Percentiles rank a stretch among this genome's conserved stretches.
Evolutionary conservation across 2,329 filamentous ascomycete species (phyloP).

Genomic region (Diplodia scrobiculata): DNA sequence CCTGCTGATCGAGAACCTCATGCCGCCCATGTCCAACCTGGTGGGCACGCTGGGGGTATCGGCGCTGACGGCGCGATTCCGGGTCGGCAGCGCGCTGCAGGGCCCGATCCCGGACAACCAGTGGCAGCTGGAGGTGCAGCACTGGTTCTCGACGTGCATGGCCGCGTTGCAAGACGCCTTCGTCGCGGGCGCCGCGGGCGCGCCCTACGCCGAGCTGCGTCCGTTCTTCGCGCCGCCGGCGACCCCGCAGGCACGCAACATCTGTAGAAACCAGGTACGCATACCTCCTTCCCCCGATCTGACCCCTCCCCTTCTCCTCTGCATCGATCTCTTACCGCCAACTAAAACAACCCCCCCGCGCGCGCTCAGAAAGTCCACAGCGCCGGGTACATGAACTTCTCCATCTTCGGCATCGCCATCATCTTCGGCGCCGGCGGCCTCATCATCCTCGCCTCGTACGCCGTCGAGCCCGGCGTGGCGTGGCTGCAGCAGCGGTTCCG

Average conservation of each 20-base stretch:
- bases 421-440: slow-evolving; percentile 33
- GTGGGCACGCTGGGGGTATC: not conserved
- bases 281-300: not conserved
- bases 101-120: slow-evolving; percentile 24
- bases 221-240: not conserved
- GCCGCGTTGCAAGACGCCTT: slow-evolving; percentile 29
- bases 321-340: too few relatives aligned
- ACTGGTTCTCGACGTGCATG: slow-evolving; percentile 27
- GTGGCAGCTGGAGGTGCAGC: slow-evolving; percentile 32
- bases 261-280: slow-evolving; percentile 29
- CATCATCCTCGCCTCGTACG: slow-evolving; percentile 31
- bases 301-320: too few relatives aligned
- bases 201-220: not conserved
- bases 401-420: slow-evolving; percentile 33
- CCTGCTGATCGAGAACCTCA: not conserved
- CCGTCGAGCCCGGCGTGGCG: not conserved
- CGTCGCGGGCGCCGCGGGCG: slow-evolving; percentile 23
- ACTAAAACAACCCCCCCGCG: too few relatives aligned
- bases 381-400: slow-evolving; percentile 34
- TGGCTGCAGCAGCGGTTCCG: not conserved
- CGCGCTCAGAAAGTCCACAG: slow-evolving; percentile 33
- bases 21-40: not conserved
- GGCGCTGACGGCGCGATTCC: slow-evolving; percentile 19
- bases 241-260: not conserved
- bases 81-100: not conserved